Conservation (phyloP, 2,329 filamentous ascomycete genomes). For the Pseudocercospora crystallina region DNA sequence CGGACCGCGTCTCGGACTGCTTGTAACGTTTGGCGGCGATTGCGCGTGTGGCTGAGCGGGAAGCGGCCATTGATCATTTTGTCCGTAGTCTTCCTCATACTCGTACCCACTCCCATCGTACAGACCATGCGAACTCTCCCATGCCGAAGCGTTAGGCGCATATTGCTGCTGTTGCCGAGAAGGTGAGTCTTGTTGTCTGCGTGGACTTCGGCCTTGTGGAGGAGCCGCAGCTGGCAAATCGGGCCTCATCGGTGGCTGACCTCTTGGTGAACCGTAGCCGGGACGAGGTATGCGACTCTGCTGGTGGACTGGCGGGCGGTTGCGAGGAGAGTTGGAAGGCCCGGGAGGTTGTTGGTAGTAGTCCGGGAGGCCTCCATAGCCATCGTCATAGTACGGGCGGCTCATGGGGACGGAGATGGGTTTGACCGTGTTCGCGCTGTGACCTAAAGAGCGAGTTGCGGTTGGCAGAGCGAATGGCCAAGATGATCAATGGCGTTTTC, state of each 20-base stretch:
- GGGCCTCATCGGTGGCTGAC: conserved; percentile 22
- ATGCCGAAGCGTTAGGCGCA: conserved; percentile 8
- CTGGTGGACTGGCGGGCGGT: conserved; percentile 7
- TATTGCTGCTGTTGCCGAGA: conserved; percentile 10
- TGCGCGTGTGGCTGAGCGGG: conserved; percentile 12
- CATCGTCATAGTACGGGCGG: conserved; percentile 18
- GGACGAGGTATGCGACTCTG: conserved; percentile 19
- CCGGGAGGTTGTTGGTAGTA: not conserved
- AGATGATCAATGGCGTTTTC: conserved; percentile 14
- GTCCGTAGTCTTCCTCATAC: conserved; percentile 20
- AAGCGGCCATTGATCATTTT: conserved; percentile 30
- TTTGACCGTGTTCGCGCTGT: not conserved
- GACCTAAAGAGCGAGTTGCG: conserved; percentile 7
- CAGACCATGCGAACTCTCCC: conserved; percentile 22
- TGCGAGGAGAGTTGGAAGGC: conserved; percentile 7
- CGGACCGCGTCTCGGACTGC: conserved; percentile 22
- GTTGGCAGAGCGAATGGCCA: conserved; percentile 3
- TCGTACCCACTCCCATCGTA: conserved; percentile 31
- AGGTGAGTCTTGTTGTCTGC: conserved; percentile 9
- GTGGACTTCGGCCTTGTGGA: conserved; percentile 7
- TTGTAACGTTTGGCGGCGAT: conserved; percentile 5
- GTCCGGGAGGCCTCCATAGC: conserved; percentile 16
- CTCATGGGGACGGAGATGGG: conserved; percentile 13
- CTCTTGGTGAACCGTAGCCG: conserved; percentile 10
- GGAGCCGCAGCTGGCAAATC: conserved; percentile 10